Percentiles rank a stretch among this genome's conserved stretches.
These are phyloP conservation scores for Candida silvatica DNA, from an alignment of 805 yeast genomes.

Conservation along the genomic window DNA sequence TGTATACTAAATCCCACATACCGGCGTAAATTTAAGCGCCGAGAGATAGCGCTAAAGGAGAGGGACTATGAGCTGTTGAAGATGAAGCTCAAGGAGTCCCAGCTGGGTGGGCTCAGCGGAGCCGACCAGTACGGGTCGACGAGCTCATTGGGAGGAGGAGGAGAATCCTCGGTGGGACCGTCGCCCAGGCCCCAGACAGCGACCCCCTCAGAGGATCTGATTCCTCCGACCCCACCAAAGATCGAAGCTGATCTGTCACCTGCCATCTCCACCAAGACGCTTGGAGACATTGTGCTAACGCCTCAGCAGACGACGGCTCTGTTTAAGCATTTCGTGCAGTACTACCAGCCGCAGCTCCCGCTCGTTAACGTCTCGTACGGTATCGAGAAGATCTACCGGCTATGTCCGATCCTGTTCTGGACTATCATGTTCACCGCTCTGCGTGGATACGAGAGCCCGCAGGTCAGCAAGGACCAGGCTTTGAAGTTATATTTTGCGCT, in stretches of 20 bases:
- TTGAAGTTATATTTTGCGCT: conserved; percentile 45
- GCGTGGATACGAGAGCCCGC: conserved; percentile 43
- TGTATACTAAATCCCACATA: conserved; percentile 77
- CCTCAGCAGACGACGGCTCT: conserved; percentile 54
- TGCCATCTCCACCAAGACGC: conserved; percentile 32
- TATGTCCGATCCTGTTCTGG: conserved; percentile 92
- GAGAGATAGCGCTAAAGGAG: conserved; percentile 75
- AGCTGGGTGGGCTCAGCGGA: too few relatives aligned
- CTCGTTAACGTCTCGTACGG: conserved; percentile 77
- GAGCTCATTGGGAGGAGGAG: too few relatives aligned
- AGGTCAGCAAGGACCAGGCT: conserved; percentile 16
- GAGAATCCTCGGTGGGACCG: too few relatives aligned
- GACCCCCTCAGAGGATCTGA: background rate
- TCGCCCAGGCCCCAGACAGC: too few relatives aligned
- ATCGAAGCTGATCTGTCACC: conserved; percentile 7
- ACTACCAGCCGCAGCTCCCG: conserved; percentile 81
- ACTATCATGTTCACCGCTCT: conserved; percentile 80
- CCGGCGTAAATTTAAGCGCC: conserved; percentile 85
- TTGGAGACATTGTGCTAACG: conserved; percentile 59
- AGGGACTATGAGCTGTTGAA: conserved; percentile 63
- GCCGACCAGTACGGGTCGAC: too few relatives aligned
- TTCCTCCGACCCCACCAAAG: background rate
- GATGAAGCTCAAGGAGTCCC: too few relatives aligned
- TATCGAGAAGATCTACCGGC: conserved; percentile 67
- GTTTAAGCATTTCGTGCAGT: conserved; percentile 60